phyloP scores from a whole-genome alignment of 2,329 filamentous ascomycete genomes.

The Exophiala aquamarina region DNA sequence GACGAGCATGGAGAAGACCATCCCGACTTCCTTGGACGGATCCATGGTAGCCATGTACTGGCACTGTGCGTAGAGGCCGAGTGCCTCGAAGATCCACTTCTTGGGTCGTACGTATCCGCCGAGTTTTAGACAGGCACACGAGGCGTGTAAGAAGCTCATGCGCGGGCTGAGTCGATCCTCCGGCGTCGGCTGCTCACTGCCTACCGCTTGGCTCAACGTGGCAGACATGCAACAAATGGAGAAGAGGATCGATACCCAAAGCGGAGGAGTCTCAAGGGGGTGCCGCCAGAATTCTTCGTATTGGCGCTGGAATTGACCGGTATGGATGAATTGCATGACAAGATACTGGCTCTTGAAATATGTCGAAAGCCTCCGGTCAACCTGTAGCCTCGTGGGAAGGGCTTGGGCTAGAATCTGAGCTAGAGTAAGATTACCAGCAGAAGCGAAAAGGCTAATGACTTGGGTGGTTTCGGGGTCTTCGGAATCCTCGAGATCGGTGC shows the following conservation, averaged over 20 bases:
- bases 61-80: constrained; percentile 48
- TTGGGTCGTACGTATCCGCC: constrained; percentile 37
- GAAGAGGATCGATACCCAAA: constrained; percentile 55
- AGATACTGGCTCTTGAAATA: constrained; percentile 27
- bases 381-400: constrained; percentile 22
- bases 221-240: constrained; percentile 46
- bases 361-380: constrained; percentile 24
- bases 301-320: constrained; percentile 31
- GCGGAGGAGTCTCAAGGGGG: constrained; percentile 47
- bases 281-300: constrained; percentile 56
- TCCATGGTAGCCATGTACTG: constrained; percentile 55
- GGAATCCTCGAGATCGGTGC: constrained; percentile 18
- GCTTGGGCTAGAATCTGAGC: constrained; percentile 21
- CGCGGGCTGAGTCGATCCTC: constrained; percentile 44
- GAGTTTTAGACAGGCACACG: constrained; percentile 56
- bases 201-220: constrained; percentile 14
- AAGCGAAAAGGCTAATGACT: constrained; percentile 18
- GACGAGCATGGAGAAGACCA: constrained; percentile 56
- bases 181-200: constrained; percentile 39
- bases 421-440: constrained; percentile 13
- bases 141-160: constrained; percentile 32
- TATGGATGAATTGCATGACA: constrained; percentile 25
- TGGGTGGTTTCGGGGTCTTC: constrained; percentile 17
- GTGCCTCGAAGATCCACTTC: constrained; percentile 27
- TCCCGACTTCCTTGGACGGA: constrained; percentile 54